Evolutionary conservation across 2,329 filamentous ascomycete species (phyloP), one percentile per base, ranked within the genome.

Genomic region (Phyllosticta ampelicida): DNA sequence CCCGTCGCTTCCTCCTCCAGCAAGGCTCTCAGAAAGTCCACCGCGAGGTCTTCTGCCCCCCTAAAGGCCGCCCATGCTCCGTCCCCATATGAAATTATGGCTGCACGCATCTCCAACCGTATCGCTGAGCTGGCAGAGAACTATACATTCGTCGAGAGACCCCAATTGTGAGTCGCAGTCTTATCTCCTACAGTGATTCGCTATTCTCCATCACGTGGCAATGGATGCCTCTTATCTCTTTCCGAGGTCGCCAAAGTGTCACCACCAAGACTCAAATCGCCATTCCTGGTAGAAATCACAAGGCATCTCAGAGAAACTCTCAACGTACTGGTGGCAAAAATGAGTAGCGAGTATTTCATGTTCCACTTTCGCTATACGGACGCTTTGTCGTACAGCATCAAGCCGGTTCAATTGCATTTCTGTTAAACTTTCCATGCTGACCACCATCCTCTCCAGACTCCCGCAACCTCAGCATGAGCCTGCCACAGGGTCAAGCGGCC

Each of bases 111-210:
- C 61, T 75, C 75, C 50, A 79, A 78, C 65, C 70, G 77, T 51
- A 75, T 79, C 11, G 77, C 75, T 5, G 77, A 79, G 63, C 77
- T 79, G 75, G 77, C 77, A 8, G 77, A 79, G 68, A 78, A 76
- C 67, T 76, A 77, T 63, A 78, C 76, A 16, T 77, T 79, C 61
- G 74, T 77, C 51, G 76, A 78, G 66, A 73, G 74, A 18, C 54
- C 60, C 16, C 19, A 21, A 13, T 13, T 11, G 55, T 58, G 49
- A 6, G 55, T 21, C 48, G 21, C 6, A n/a, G n/a, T n/a, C n/a
- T n/a, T n/a, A n/a, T n/a, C n/a, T n/a, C n/a, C n/a, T n/a, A n/a
- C n/a, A n/a, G n/a, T n/a, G n/a, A n/a, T n/a, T n/a, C n/a, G n/a
- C n/a, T n/a, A 36, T 21, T 44, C 3, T 8, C 51, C 13, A 53